Evolutionary conservation across 495 filamentous ascomycete species (phyloP).

Genomic region (Annulohypoxylon moriforme): DNA sequence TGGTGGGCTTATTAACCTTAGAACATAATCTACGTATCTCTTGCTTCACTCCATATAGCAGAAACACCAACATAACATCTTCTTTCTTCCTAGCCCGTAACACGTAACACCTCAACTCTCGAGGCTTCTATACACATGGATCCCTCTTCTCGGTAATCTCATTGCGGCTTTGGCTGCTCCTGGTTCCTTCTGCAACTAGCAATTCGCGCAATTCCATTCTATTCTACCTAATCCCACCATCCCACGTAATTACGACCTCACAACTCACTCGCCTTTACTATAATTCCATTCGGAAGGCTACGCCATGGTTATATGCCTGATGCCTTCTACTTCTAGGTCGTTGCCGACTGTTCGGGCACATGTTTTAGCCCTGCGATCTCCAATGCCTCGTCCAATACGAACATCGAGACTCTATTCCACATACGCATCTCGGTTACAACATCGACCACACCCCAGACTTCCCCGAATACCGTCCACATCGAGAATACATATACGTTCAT

Average conservation of each 20-base stretch:
- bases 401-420: constrained; percentile 30
- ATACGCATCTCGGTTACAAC: constrained; percentile 20
- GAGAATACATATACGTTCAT: constrained; percentile 30
- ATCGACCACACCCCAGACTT: constrained; percentile 11
- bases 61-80: not conserved
- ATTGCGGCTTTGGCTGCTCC: constrained; percentile 42
- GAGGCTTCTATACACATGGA: constrained; percentile 39
- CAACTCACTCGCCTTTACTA: constrained; percentile 12
- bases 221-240: not conserved
- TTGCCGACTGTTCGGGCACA: constrained; percentile 3
- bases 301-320: constrained; percentile 40
- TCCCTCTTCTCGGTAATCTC: constrained; percentile 33
- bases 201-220: constrained; percentile 37
- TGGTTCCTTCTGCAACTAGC: constrained; percentile 18
- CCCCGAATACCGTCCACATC: constrained; percentile 9
- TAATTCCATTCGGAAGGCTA: constrained; percentile 8
- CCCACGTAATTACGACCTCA: constrained; percentile 5
- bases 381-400: constrained; percentile 20
- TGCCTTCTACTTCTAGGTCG: constrained; percentile 16
- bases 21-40: not conserved
- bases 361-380: constrained; percentile 10
- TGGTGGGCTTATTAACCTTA: constrained; percentile 33
- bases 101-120: constrained; percentile 18
- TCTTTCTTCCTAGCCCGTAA: constrained; percentile 3
- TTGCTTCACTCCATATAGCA: constrained; percentile 6